Base-by-base conservation (phyloP, 1,139 yeast species). In the Geotrichum macrosporum region DNA sequence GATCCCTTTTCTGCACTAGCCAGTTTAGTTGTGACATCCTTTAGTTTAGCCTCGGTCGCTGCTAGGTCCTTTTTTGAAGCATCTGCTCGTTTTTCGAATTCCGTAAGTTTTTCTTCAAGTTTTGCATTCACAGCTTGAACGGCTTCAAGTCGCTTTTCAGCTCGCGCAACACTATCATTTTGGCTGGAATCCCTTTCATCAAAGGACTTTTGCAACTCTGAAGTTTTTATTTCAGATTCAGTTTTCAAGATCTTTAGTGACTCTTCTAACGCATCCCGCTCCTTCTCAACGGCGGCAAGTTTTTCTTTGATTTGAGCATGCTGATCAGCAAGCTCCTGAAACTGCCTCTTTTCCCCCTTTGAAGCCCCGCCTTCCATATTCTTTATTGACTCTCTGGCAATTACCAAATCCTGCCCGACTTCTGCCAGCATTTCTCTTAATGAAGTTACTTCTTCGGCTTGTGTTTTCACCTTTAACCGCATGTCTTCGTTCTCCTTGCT, bases 381-480 rank as follows among this genome's bases (percentile, higher is more conserved):
- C 27, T 45, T 39, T 18, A 44, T 32, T 12, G 31, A 21, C 5
- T 45, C 44, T 9, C 40, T 32, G 3, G 48, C 40, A 39, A 35
- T 34, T 10, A 45, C 48, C 8, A 45, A 40, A 10, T 39, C 44
- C 13, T 40, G 42, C 16, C 48, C 48, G 8, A 40, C 41, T 10
- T 45, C 48, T 15, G 19, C 30, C 3, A 46, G 48, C 48, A 46
- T 46, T n/a, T 41, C 48, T n/a, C 32, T 31, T 31, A 46, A 33
- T 5, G 30, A 33, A 6, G 24, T 31, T 8, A 46, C 36, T 26
- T 46, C 48, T 13, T 46, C 48, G 12, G 26, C 15, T 12, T 39
- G 39, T 12, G 32, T n/a, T 13, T 24, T 26, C 3, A 41, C 34
- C 34, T 41, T 33, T 3, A 27, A 16, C 12, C 13, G 18, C 18